Base-by-base conservation (phyloP, 2,329 filamentous ascomycete genomes). In the Colletotrichum somersetense region DNA sequence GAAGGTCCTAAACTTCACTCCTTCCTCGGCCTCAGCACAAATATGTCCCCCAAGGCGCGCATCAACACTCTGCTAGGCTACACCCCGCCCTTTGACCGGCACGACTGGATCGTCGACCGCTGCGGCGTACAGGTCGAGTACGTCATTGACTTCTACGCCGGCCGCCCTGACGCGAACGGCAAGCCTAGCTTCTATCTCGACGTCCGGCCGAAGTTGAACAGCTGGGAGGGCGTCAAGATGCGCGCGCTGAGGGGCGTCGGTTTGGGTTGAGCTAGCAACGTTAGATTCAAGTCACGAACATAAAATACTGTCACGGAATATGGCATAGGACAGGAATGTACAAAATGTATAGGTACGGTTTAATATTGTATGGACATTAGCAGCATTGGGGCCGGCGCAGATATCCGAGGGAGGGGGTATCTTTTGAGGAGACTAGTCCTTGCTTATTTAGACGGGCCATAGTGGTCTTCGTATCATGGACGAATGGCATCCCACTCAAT, bases 111-210 rank as follows among this genome's bases (percentile, higher is more conserved):
- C 33, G 92, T 99, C 46, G 95, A 99, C 82, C 88, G 96, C 63
- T 98, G 96, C 79, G 96, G 93, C 40, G 92, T 86, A 26, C 90
- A 89, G 78, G 85, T 99, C 61, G 96, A 98, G 77, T 99, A 99
- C 80, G 92, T 99, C 50, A 99, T 99, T 81, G 96, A 99, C 82
- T 99, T 99, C 78, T 99, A 99, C 80, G 91, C 94, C 6, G 96
- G 96, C 0, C 85, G 88, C 7, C 82, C 83, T 3, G 79, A 79
- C 35, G 79, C 81, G 2, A 76, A 79, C 23, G 78, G 80, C 35
- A 81, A 83, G 76, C 83, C 86, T 7, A 91, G 89, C 75, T 92
- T 93, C 78, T 92, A 91, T 76, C 81, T 92, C 20, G 89, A 92
- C 76, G 90, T 92, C 55, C 83, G 91, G 77, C 91, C 91, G 0